These are phyloP conservation scores for Globisporangium nagaii DNA, from an alignment of 352 stramenopile species.

Conservation along the genomic window DNA sequence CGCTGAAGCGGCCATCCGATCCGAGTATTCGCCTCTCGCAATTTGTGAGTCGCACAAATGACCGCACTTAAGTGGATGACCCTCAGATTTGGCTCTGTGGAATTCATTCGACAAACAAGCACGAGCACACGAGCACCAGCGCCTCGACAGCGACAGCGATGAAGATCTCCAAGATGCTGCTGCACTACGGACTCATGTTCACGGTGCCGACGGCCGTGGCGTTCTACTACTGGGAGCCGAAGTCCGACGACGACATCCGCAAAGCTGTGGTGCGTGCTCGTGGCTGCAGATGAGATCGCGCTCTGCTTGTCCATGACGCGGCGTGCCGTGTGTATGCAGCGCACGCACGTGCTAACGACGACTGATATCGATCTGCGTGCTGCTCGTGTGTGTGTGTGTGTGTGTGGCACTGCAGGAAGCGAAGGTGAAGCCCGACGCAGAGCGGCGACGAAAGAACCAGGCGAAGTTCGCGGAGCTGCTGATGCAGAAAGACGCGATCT, in stretches of 20 bases:
- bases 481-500: slow-evolving; percentile 39
- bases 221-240: slow-evolving; percentile 67
- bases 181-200: slow-evolving; percentile 75
- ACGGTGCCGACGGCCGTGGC: slow-evolving; percentile 60
- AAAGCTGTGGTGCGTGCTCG: slow-evolving; percentile 56
- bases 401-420: slow-evolving; percentile 36
- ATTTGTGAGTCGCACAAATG: no score
- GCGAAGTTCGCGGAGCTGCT: slow-evolving; percentile 75
- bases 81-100: background rate
- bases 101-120: background rate
- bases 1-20: slow-evolving; percentile 1
- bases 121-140: no score
- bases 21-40: slow-evolving; percentile 1
- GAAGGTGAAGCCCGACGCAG: slow-evolving; percentile 55
- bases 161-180: slow-evolving; percentile 81
- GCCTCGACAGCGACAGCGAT: slow-evolving; percentile 23
- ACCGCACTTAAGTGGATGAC: no score
- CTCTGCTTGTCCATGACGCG: no score
- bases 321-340: background rate
- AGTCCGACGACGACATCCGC: slow-evolving; percentile 73
- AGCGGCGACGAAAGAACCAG: slow-evolving; percentile 57
- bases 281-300: no score
- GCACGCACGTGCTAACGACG: background rate
- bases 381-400: background rate
- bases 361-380: no score